Evolutionary conservation across 495 filamentous ascomycete species (phyloP).

Genomic region (Lasiosphaeris hirsuta): DNA sequence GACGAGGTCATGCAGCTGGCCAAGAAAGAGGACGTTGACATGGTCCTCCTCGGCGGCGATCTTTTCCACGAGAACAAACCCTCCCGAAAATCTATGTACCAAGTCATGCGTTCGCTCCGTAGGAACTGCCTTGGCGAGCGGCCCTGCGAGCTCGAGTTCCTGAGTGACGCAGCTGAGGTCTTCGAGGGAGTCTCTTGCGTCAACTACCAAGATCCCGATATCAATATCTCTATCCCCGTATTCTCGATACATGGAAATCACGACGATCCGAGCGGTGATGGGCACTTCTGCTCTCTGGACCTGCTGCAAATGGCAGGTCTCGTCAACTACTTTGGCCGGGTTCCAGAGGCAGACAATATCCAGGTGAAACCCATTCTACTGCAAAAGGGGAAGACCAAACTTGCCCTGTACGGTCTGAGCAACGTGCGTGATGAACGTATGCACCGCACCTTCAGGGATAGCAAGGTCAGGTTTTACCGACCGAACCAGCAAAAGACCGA

Average conservation of each 20-base stretch:
- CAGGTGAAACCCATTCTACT: constrained; percentile 84
- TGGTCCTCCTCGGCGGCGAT: constrained; percentile 92
- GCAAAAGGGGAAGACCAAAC: constrained; percentile 90
- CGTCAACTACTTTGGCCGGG: constrained; percentile 93
- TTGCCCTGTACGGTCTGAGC: constrained; percentile 92
- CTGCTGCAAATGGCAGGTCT: constrained; percentile 86
- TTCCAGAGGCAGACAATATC: constrained; percentile 88
- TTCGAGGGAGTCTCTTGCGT: constrained; percentile 87
- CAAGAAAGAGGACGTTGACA: constrained; percentile 84
- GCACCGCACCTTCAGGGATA: constrained; percentile 87
- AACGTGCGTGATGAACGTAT: constrained; percentile 95
- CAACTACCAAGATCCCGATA: constrained; percentile 96
- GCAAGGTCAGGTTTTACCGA: constrained; percentile 88
- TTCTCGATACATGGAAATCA: constrained; percentile 99
- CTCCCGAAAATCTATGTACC: constrained; percentile 92
- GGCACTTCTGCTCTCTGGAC: constrained; percentile 84
- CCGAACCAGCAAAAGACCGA: constrained; percentile 78
- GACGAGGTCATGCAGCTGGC: constrained; percentile 93
- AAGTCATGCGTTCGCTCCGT: constrained; percentile 89
- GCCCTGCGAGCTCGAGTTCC: constrained; percentile 90
- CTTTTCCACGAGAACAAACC: constrained; percentile 99
- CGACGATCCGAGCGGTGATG: constrained; percentile 93
- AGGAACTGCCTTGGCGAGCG: constrained; percentile 94
- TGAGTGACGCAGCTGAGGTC: constrained; percentile 86
- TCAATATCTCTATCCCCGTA: constrained; percentile 95